Evolutionary conservation across 352 stramenopile species (phyloP).

Genomic region (Phytophthora fragariae): DNA sequence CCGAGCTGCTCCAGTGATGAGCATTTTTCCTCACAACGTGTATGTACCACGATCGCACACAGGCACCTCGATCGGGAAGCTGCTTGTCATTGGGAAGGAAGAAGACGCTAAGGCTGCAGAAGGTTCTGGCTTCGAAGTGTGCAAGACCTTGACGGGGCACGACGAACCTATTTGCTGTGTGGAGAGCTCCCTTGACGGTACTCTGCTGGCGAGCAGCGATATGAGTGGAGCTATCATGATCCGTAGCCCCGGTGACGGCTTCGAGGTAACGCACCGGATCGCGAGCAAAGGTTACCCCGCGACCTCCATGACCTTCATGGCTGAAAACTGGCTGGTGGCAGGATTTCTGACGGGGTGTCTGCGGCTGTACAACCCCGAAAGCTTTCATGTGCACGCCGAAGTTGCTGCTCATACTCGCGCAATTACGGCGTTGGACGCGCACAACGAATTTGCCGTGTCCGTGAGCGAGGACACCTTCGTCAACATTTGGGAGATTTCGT

Average conservation of each 20-base stretch:
- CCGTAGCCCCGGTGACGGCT: slow-evolving; percentile 56
- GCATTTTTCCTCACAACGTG: not conserved
- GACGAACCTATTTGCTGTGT: slow-evolving; percentile 67
- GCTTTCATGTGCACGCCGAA: slow-evolving; percentile 64
- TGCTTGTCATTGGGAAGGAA: slow-evolving; percentile 68
- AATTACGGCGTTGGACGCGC: slow-evolving; percentile 68
- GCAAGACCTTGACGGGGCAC: slow-evolving; percentile 65
- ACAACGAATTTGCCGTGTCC: slow-evolving; percentile 59
- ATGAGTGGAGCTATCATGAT: slow-evolving; percentile 67
- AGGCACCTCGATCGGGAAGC: slow-evolving; percentile 68
- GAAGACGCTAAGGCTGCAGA: slow-evolving; percentile 55
- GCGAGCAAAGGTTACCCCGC: slow-evolving; percentile 49
- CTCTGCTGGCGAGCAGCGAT: slow-evolving; percentile 66
- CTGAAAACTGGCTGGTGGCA: slow-evolving; percentile 60
- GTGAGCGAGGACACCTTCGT: slow-evolving; percentile 84
- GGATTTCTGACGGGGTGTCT: slow-evolving; percentile 71
- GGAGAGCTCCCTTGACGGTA: slow-evolving; percentile 50
- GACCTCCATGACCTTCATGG: slow-evolving; percentile 63
- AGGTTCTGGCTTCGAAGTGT: slow-evolving; percentile 63
- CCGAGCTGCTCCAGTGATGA: not conserved
- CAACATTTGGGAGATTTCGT: slow-evolving; percentile 74
- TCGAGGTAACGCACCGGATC: slow-evolving; percentile 73
- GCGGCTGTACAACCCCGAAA: slow-evolving; percentile 60
- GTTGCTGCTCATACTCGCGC: slow-evolving; percentile 75
- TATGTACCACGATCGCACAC: not conserved